Evolutionary conservation across 257 asterid genomes (phyloP).

Genomic region (Jaltomata sinuosa): DNA sequence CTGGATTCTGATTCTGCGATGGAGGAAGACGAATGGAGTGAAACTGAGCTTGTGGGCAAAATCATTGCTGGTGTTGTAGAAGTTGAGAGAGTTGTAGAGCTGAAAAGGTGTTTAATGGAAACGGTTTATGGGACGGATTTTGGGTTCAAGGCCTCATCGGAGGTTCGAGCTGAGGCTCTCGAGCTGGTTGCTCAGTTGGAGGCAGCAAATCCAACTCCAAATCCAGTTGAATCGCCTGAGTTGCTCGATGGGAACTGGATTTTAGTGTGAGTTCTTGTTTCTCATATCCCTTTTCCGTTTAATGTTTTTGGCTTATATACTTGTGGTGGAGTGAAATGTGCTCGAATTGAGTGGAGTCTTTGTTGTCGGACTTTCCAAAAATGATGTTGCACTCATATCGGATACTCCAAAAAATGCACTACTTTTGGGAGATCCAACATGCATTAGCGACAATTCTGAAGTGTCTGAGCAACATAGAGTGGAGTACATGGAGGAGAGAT

Average conservation of each 20-base stretch:
- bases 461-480: not conserved
- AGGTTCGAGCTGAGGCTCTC: conserved; percentile 75
- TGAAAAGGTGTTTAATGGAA: conserved; percentile 47
- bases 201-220: conserved; percentile 75
- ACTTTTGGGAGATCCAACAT: not conserved
- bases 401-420: no score
- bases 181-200: conserved; percentile 84
- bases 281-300: not conserved
- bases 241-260: conserved; percentile 90
- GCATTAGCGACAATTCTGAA: not conserved
- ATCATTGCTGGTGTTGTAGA: not conserved
- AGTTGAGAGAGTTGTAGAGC: conserved; percentile 28
- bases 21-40: conserved; percentile 66
- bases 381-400: not conserved
- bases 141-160: conserved; percentile 63
- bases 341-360: not conserved
- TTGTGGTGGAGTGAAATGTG: not conserved
- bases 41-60: conserved; percentile 17
- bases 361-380: not conserved
- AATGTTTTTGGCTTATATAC: not conserved
- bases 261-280: conserved; percentile 51
- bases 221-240: conserved; percentile 50
- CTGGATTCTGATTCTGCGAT: conserved; percentile 52
- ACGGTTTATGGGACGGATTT: conserved; percentile 70
- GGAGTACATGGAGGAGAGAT: not conserved